phyloP scores from a whole-genome alignment of 192 early-diverging fungal species.

The Entomortierella lignicola region DNA sequence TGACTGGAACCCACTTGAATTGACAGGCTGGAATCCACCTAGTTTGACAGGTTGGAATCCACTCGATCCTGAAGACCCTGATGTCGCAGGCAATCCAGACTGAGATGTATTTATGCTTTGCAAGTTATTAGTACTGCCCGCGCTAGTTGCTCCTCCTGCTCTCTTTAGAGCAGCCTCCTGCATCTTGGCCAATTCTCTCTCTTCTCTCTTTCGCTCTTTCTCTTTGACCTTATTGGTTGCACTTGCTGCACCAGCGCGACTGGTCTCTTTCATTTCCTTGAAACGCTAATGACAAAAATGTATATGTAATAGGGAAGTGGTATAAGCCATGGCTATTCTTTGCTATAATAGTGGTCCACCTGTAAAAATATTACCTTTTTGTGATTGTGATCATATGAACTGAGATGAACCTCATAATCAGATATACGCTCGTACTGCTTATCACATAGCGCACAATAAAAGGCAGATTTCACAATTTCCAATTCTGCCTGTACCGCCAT shows the following conservation, averaged over 20 bases:
- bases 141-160: conserved; percentile 18
- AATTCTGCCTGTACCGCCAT: conserved; percentile 66
- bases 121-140: background rate
- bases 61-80: background rate
- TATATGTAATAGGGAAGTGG: background rate
- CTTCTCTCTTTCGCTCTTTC: conserved; percentile 74
- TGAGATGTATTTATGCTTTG: background rate
- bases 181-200: conserved; percentile 71
- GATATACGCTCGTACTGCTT: conserved; percentile 83
- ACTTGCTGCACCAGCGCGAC: conserved; percentile 34
- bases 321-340: background rate
- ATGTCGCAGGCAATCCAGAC: background rate
- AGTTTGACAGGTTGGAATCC: conserved; percentile 27
- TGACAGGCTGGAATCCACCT: conserved; percentile 19
- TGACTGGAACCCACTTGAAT: background rate
- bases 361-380: conserved; percentile 61
- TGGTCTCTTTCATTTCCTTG: conserved; percentile 81
- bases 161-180: conserved; percentile 72
- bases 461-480: conserved; percentile 74
- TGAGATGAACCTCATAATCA: conserved; percentile 82
- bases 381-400: conserved; percentile 85
- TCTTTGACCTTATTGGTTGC: conserved; percentile 63
- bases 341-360: background rate
- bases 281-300: conserved; percentile 63
- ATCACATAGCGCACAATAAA: conserved; percentile 82